Conservation (phyloP, 345 rosid genomes). For the Pseudoturritis turrita region DNA sequence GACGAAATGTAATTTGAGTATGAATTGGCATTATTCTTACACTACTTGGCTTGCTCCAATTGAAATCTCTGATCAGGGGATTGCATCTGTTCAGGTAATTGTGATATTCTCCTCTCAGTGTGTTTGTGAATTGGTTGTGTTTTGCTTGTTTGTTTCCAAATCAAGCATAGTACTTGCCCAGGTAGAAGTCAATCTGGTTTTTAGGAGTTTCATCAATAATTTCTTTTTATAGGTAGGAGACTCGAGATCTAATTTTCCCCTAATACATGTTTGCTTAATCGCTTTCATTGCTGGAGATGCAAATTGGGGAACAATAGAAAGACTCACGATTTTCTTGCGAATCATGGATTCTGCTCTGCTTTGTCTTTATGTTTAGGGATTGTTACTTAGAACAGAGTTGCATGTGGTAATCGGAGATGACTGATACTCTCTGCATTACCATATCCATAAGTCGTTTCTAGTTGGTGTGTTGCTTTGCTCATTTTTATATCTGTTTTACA, state of each 20-base stretch:
- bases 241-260: too few species aligned
- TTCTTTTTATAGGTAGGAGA: too few species aligned
- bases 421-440: not conserved
- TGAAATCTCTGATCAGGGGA: slow-evolving; percentile 66
- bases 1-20: slow-evolving; percentile 77
- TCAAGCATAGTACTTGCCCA: too few species aligned
- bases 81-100: slow-evolving; percentile 82
- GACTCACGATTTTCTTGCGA: not conserved
- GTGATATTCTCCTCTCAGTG: too few species aligned
- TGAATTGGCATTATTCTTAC: slow-evolving; percentile 80
- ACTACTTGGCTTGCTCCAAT: slow-evolving; percentile 68
- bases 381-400: slow-evolving; percentile 11
- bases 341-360: not conserved
- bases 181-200: too few species aligned
- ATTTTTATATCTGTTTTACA: slow-evolving; percentile 31
- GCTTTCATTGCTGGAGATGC: too few species aligned
- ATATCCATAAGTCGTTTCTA: not conserved
- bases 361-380: not conserved
- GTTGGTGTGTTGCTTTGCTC: slow-evolving; percentile 24
- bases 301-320: not conserved
- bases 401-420: not conserved
- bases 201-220: too few species aligned
- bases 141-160: too few species aligned
- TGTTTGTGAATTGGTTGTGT: too few species aligned
- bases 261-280: too few species aligned